These are phyloP conservation scores for Botrytis fabae DNA, from an alignment of 2,329 filamentous ascomycete species.

Conservation along the genomic window DNA sequence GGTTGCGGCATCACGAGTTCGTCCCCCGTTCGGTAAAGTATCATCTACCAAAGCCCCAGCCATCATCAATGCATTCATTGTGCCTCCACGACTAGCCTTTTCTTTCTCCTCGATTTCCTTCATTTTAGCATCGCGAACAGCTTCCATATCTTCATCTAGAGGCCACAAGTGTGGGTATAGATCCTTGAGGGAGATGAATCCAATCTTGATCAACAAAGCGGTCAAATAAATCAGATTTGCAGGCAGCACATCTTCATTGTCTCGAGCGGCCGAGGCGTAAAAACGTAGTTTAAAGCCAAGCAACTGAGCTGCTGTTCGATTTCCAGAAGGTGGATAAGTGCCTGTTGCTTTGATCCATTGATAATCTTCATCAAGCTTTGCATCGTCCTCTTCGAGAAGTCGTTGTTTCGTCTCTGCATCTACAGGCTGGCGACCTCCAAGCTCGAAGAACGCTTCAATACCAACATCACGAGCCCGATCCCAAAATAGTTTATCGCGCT, in stretches of 20 bases:
- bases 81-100: slow-evolving; percentile 63
- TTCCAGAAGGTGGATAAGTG: slow-evolving; percentile 80
- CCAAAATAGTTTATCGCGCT: slow-evolving; percentile 80
- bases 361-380: slow-evolving; percentile 54
- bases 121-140: slow-evolving; percentile 66
- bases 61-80: slow-evolving; percentile 80
- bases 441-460: slow-evolving; percentile 83
- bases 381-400: slow-evolving; percentile 44
- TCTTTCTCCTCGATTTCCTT: slow-evolving; percentile 81
- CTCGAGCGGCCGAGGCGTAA: slow-evolving; percentile 79
- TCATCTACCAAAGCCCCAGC: slow-evolving; percentile 88
- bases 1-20: slow-evolving; percentile 51
- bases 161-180: slow-evolving; percentile 92
- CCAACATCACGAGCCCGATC: slow-evolving; percentile 71
- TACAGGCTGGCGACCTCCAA: slow-evolving; percentile 70
- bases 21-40: slow-evolving; percentile 52
- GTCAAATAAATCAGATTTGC: slow-evolving; percentile 92
- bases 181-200: slow-evolving; percentile 89
- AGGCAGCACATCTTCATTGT: slow-evolving; percentile 74
- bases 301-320: slow-evolving; percentile 88
- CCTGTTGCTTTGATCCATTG: slow-evolving; percentile 81
- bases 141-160: slow-evolving; percentile 77
- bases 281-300: slow-evolving; percentile 97
- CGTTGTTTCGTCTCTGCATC: slow-evolving; percentile 54
- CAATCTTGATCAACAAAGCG: slow-evolving; percentile 91